phyloP scores from a whole-genome alignment of 129 eudicot genomes.

The Saussurea involucrata region DNA sequence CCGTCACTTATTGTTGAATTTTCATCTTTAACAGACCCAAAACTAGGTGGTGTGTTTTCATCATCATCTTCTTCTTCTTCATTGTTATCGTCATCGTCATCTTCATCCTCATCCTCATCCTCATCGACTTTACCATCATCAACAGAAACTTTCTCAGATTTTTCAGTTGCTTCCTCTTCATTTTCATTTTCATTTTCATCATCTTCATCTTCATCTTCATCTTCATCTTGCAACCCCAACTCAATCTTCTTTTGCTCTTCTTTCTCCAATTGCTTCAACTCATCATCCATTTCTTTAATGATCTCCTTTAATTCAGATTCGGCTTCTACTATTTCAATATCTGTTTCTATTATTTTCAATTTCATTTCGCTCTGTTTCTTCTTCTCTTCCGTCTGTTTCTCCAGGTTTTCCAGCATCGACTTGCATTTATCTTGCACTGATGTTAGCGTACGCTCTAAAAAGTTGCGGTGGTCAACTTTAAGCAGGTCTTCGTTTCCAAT shows the following conservation, averaged over 20 bases:
- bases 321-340: conserved; percentile 62
- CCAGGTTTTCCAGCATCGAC: conserved; percentile 39
- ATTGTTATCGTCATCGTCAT: conserved; percentile 33
- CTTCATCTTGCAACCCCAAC: conserved; percentile 29
- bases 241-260: conserved; percentile 65
- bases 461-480: conserved; percentile 26
- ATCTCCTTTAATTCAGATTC: conserved; percentile 61
- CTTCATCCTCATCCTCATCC: conserved; percentile 33
- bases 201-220: conserved; percentile 10
- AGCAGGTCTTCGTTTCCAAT: conserved; percentile 70
- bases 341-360: conserved; percentile 41
- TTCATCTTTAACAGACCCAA: conserved; percentile 49
- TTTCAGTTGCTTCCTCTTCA: not conserved
- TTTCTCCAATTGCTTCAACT: conserved; percentile 50
- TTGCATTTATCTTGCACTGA: conserved; percentile 38
- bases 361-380: conserved; percentile 46
- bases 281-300: conserved; percentile 75
- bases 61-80: conserved; percentile 49
- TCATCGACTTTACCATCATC: conserved; percentile 27
- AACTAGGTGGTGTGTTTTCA: conserved; percentile 57
- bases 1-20: conserved; percentile 27
- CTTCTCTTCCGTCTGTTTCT: conserved; percentile 55
- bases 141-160: conserved; percentile 22
- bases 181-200: conserved; percentile 24
- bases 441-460: conserved; percentile 31